Evolutionary conservation across 1,139 yeast species (phyloP).

Genomic region (Suhomyces guaymorum): DNA sequence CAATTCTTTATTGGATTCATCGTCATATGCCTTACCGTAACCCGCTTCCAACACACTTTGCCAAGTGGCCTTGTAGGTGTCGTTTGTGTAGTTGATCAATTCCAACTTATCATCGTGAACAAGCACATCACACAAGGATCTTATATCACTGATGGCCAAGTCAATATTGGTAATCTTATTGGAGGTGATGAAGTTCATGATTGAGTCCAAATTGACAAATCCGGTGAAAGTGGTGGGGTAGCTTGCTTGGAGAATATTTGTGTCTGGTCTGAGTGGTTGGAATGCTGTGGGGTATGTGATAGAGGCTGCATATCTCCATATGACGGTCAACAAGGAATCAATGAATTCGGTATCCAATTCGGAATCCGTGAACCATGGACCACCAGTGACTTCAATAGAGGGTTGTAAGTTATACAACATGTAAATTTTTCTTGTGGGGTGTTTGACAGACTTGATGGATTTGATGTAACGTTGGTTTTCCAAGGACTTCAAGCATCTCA

Average conservation of each 20-base stretch:
- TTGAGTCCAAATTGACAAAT: conserved; percentile 69
- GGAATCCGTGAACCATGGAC: conserved; percentile 98
- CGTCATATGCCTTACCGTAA: conserved; percentile 46
- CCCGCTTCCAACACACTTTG: conserved; percentile 64
- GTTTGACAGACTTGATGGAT: conserved; percentile 87
- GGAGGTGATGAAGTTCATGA: conserved; percentile 71
- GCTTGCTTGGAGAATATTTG: conserved; percentile 49
- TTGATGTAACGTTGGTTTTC: conserved; percentile 87
- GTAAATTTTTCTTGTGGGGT: conserved; percentile 94
- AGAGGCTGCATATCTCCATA: conserved; percentile 83
- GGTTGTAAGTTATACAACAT: conserved; percentile 95
- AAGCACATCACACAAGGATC: conserved; percentile 83
- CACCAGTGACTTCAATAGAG: conserved; percentile 94
- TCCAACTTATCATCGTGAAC: conserved; percentile 87
- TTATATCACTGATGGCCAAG: conserved; percentile 68
- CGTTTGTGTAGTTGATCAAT: conserved; percentile 46
- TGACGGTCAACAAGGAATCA: conserved; percentile 75
- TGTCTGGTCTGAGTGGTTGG: conserved; percentile 33
- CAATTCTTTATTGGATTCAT: conserved; percentile 19
- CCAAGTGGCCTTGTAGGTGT: conserved; percentile 60
- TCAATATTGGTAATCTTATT: conserved; percentile 84
- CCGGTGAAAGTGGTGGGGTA: conserved; percentile 47
- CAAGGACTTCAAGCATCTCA: conserved; percentile 77
- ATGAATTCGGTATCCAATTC: conserved; percentile 94
- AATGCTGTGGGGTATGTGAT: conserved; percentile 77